These are phyloP conservation scores for Linum tenue DNA, from an alignment of 345 rosid genomes.

Conservation along the genomic window DNA sequence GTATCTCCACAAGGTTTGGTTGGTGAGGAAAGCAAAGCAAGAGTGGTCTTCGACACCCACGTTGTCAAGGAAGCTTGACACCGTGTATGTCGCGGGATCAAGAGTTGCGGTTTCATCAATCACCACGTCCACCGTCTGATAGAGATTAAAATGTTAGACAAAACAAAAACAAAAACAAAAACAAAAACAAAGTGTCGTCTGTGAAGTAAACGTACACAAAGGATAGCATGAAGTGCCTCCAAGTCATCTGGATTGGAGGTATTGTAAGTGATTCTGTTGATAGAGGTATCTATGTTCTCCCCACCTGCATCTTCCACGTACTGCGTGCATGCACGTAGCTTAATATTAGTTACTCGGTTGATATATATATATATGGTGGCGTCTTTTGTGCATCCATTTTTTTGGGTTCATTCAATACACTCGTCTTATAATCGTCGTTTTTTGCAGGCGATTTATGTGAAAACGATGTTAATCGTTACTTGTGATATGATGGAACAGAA, in stretches of 20 bases:
- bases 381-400: too few relatives aligned
- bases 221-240: constrained; percentile 79
- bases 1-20: constrained; percentile 84
- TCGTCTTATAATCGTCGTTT: too few relatives aligned
- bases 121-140: constrained; percentile 71
- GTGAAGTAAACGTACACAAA: constrained; percentile 55
- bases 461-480: too few relatives aligned
- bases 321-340: constrained; percentile 22
- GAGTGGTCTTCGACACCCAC: constrained; percentile 51
- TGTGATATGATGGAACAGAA: too few relatives aligned
- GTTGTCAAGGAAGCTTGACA: constrained; percentile 50
- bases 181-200: not conserved
- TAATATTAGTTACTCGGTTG: too few relatives aligned
- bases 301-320: constrained; percentile 90
- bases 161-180: not conserved
- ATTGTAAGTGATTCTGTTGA: constrained; percentile 62
- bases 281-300: constrained; percentile 70
- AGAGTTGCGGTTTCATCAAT: constrained; percentile 56
- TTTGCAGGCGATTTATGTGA: too few relatives aligned
- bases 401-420: too few relatives aligned
- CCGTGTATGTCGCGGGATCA: constrained; percentile 42
- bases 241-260: constrained; percentile 72
- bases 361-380: too few relatives aligned
- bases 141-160: not conserved
- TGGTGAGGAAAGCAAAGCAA: constrained; percentile 64